phyloP scores from a whole-genome alignment of 768 basidiomycete genomes.

The Phlebiopsis flavidoalba region DNA sequence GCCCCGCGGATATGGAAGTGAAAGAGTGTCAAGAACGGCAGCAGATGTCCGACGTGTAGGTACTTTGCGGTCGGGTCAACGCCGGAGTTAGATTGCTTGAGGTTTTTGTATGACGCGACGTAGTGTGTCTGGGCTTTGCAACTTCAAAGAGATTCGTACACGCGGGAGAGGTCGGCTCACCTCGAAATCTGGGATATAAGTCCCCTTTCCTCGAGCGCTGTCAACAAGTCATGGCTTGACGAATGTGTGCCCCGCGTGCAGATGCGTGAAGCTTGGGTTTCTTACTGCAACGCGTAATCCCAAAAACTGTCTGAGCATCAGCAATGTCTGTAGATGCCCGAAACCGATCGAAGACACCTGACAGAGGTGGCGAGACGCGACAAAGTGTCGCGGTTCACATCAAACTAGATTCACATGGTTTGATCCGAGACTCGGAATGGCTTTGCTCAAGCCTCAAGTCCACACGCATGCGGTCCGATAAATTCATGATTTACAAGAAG shows the following conservation, averaged over 20 bases:
- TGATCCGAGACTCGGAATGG: not conserved
- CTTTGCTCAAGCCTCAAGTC: no score
- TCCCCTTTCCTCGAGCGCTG: slow-evolving; percentile 9
- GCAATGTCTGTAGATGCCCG: not conserved
- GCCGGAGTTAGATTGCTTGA: slow-evolving; percentile 76
- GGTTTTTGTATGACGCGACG: not conserved
- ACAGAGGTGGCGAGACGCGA: not conserved
- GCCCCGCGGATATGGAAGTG: slow-evolving; percentile 89
- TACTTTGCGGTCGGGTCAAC: slow-evolving; percentile 90
- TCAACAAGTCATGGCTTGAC: slow-evolving; percentile 3
- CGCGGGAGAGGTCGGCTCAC: slow-evolving; percentile 5
- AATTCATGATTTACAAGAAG: no score
- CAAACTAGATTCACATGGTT: no score
- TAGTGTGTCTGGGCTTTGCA: slow-evolving; percentile 9
- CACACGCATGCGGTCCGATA: no score
- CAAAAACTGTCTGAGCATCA: not conserved
- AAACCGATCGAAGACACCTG: not conserved
- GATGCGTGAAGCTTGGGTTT: not conserved
- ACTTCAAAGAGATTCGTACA: not conserved
- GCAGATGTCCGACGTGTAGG: slow-evolving; percentile 89
- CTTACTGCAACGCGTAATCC: not conserved
- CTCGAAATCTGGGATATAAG: slow-evolving; percentile 12
- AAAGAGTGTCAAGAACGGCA: slow-evolving; percentile 80
- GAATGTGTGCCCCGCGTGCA: not conserved
- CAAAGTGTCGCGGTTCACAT: not conserved